Base-by-base conservation (phyloP, 371 early-diverging fungal species). In the Zychaea mexicana region DNA sequence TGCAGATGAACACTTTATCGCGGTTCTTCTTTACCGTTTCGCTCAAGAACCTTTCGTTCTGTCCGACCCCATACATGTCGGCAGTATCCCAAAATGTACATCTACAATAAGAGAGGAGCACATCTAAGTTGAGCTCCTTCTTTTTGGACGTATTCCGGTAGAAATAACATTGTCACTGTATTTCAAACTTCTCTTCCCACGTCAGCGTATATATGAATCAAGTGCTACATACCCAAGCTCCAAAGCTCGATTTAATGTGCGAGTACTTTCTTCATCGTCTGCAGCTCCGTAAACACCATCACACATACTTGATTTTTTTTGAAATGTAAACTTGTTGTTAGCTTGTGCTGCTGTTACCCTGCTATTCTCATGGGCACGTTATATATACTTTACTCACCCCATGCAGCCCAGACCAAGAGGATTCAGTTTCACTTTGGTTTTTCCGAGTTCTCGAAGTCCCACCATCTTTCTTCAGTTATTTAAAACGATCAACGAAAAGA, bases 1-100 rank as follows among this genome's bases (percentile, higher is more conserved):
- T 80, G 60, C 72, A 68, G 6, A 80, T 19, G 57, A 84, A 80
- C 28, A 84, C 76, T 57, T 80, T 72, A 24, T 59, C 60, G 19
- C 79, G 76, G 13, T 72, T 67, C 21, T 61, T 61, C 61, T 74
- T 75, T 53, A 80, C 67, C 3, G 71, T 68, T 31, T 72, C 66
- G 56, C 69, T 68, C 26, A 80, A n/a, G 17, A 83, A 67, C 22
- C 60, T 32, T 59, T 80, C 84, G 63, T 80, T 83, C 27, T 62
- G 52, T 33, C 71, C 71, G 2, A 32, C 36, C 4, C 66, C 70
- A 31, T 70, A 66, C 60, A 70, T 65, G 32, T 70, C 70, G 31
- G 74, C 60, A 2, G 74, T 74, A 62, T 74, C 74, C 71, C 74
- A 70, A 27, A 74, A 63, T 21, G 42, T 65, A 27, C 68, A 67